Conservation (phyloP, 768 basidiomycete species). For the Rhodotorula sphaerocarpa region DNA sequence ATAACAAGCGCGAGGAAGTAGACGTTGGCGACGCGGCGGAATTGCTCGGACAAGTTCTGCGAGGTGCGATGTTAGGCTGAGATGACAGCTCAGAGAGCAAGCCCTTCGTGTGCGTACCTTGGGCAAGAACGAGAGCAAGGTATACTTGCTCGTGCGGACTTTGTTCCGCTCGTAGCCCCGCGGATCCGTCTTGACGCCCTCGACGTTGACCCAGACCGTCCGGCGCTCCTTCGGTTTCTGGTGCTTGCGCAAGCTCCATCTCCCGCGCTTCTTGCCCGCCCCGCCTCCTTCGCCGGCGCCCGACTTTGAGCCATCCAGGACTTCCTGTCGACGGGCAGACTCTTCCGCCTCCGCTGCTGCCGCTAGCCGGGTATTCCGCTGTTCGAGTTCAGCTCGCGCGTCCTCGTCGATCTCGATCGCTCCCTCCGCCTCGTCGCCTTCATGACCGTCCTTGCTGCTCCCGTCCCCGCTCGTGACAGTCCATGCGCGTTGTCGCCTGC, state of each 20-base stretch:
- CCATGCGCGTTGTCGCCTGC: slow-evolving; percentile 9
- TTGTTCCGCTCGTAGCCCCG: slow-evolving; percentile 78
- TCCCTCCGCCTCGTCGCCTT: slow-evolving; percentile 1
- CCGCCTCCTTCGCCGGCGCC: slow-evolving; percentile 17
- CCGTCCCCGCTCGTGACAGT: slow-evolving; percentile 19
- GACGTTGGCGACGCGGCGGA: slow-evolving; percentile 81
- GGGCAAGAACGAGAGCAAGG: slow-evolving; percentile 77
- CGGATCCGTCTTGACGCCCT: slow-evolving; percentile 55
- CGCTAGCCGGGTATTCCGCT: slow-evolving; percentile 25
- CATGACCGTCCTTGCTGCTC: slow-evolving; percentile 10
- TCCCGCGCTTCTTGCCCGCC: slow-evolving; percentile 49
- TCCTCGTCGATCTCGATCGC: slow-evolving; percentile 17
- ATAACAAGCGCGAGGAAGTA: slow-evolving; percentile 55
- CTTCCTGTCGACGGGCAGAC: slow-evolving; percentile 33
- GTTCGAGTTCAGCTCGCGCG: slow-evolving; percentile 28
- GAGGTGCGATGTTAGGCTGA: too few species aligned
- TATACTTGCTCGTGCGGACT: slow-evolving; percentile 90
- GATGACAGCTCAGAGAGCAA: too few species aligned
- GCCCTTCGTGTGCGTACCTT: too few species aligned
- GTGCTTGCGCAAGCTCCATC: slow-evolving; percentile 45
- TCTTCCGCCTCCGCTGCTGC: slow-evolving; percentile 36
- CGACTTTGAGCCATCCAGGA: background rate
- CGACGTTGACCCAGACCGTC: slow-evolving; percentile 71
- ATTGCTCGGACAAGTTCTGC: slow-evolving; percentile 81
- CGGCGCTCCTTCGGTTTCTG: slow-evolving; percentile 46